Evolutionary conservation across 1,284 basidiomycete genomes (phyloP), one percentile per base, ranked within the genome.

Genomic region (Sanguinoderma infundibulare): DNA sequence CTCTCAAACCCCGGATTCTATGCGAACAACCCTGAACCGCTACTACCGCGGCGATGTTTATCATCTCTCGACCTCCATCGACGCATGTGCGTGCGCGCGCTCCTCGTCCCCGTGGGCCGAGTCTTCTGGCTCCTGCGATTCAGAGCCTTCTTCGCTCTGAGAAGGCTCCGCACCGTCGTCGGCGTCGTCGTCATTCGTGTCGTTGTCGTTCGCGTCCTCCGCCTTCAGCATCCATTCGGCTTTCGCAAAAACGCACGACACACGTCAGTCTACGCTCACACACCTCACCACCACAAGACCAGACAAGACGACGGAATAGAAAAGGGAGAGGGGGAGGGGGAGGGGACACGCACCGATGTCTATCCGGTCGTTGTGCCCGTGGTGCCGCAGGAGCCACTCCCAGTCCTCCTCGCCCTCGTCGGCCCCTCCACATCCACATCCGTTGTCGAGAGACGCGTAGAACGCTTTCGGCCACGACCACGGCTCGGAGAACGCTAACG

Each of bases 361-460:
- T 9, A 51, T 51, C 49, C n/a, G 14, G 20, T 51, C 49, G 30
- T 55, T 40, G 17, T 46, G 42, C 42, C 42, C 42, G 42, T 55
- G 54, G 42, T 54, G 39, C 28, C 54, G 14, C n/a, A 55, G 40
- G 20, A 55, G n/a, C 54, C 54, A 55, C 38, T 44, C 42, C 54
- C 54, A 55, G 42, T 55, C 54, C 26, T 22, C 32, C 40, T 55
- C 35, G 1, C 10, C 40, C 17, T 34, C 47, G 17, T 44, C 47
- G 28, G 5, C 42, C 8, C 22, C 42, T 10, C 47, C 47, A 3
- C 28, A 15, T 9, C 17, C 39, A 17, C 20, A 17, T 1, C 20
- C 40, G 40, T 42, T 17, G 17, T 34, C 49, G n/a, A 51, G 30
- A n/a, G 49, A 17, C 32, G 49, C 49, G 32, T 51, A 20, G 32